Conservation (phyloP, 164 flowering plant genomes). For the Tetrastigma voinierianum region DNA sequence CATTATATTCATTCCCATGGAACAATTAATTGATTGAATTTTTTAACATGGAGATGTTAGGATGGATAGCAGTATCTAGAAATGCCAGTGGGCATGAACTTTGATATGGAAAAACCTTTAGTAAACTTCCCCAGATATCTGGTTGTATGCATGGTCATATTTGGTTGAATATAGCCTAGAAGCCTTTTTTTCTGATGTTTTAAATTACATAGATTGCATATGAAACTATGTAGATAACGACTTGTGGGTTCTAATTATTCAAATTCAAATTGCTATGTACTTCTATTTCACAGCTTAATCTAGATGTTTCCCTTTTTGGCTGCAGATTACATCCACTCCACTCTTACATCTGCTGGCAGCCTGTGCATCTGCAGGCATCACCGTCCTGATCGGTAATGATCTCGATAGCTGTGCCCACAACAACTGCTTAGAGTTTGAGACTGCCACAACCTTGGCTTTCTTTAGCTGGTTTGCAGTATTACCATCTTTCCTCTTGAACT, state of each 20-base stretch:
- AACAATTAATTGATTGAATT: too few species aligned
- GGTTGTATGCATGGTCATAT: too few species aligned
- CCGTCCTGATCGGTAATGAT: slow-evolving; percentile 55
- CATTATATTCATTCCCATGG: too few species aligned
- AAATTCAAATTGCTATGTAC: not conserved
- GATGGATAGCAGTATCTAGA: too few species aligned
- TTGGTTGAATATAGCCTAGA: not conserved
- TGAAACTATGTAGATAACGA: not conserved
- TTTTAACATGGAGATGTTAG: too few species aligned
- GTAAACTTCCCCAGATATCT: too few species aligned
- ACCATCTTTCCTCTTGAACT: slow-evolving; percentile 53
- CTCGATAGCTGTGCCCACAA: slow-evolving; percentile 37
- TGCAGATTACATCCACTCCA: slow-evolving; percentile 56
- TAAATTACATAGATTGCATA: not conserved
- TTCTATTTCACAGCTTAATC: not conserved
- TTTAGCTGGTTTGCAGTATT: slow-evolving; percentile 44
- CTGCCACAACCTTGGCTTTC: slow-evolving; percentile 51
- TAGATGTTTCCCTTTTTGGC: not conserved
- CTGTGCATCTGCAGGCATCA: slow-evolving; percentile 58
- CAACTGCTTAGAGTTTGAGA: slow-evolving; percentile 47
- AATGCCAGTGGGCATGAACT: too few species aligned
- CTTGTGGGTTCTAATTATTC: not conserved
- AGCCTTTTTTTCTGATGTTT: not conserved
- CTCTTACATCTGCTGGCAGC: slow-evolving; percentile 61
- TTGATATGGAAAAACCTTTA: too few species aligned